phyloP scores from a whole-genome alignment of 75 land plant genomes.

The Selaginella tamariscina region DNA sequence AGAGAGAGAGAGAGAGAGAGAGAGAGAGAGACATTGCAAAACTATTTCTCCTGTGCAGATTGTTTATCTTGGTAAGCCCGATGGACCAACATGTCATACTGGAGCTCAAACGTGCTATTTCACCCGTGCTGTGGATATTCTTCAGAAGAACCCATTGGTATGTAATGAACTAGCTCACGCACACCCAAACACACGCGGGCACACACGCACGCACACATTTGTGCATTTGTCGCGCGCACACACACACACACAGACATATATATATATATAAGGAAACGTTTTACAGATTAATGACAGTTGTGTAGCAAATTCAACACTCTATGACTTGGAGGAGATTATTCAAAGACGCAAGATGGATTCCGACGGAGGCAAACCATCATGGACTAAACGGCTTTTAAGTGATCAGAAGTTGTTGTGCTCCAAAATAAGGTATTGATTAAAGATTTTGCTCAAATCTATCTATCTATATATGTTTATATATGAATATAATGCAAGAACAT shows the following conservation, averaged over 20 bases:
- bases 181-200: no score
- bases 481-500: no score
- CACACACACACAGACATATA: no score
- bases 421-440: slow-evolving; percentile 51
- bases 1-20: no score
- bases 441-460: background rate
- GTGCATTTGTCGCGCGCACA: no score
- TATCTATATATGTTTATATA: background rate
- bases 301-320: background rate
- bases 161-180: no score
- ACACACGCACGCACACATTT: no score
- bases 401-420: slow-evolving; percentile 61
- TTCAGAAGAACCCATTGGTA: background rate
- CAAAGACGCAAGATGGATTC: slow-evolving; percentile 14
- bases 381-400: slow-evolving; percentile 62
- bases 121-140: slow-evolving; percentile 35
- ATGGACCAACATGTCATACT: slow-evolving; percentile 92
- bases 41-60: slow-evolving; percentile 37
- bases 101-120: slow-evolving; percentile 82
- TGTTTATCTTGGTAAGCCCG: slow-evolving; percentile 86
- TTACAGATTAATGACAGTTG: background rate
- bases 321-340: slow-evolving; percentile 19
- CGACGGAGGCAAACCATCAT: slow-evolving; percentile 57
- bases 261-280: no score
- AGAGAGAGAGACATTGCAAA: no score